phyloP scores from a whole-genome alignment of 2,329 filamentous ascomycete genomes.

The Curvularia spicifera region DNA sequence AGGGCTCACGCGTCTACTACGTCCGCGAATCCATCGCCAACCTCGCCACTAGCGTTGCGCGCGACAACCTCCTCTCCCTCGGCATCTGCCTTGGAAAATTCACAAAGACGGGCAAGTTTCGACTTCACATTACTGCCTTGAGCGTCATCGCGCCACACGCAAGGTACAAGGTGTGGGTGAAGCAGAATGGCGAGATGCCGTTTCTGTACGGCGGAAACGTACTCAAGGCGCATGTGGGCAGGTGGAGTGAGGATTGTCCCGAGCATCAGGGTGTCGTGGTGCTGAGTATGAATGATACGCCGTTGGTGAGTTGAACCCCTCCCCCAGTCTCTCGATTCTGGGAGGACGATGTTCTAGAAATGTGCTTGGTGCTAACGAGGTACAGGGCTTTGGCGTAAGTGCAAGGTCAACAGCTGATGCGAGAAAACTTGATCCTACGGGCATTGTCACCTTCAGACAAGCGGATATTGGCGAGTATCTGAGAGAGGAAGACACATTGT shows the following conservation, averaged over 20 bases:
- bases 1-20: conserved; percentile 88
- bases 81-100: conserved; percentile 93
- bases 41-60: conserved; percentile 82
- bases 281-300: conserved; percentile 88
- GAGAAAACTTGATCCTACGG: conserved; percentile 85
- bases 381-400: conserved; percentile 88
- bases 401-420: conserved; percentile 86
- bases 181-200: conserved; percentile 95
- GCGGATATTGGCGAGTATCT: conserved; percentile 95
- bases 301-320: conserved; percentile 58
- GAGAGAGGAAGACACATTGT: conserved; percentile 75
- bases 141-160: conserved; percentile 89
- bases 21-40: conserved; percentile 89
- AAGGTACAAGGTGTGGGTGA: conserved; percentile 96
- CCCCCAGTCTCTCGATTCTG: background rate
- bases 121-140: conserved; percentile 90
- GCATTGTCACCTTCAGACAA: conserved; percentile 87
- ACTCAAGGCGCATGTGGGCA: conserved; percentile 79
- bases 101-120: conserved; percentile 95
- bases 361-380: conserved; percentile 4
- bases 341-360: no score
- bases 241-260: conserved; percentile 89
- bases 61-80: conserved; percentile 82
- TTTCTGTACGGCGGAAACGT: conserved; percentile 94
- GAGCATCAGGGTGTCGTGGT: conserved; percentile 93